Evolutionary conservation across 2,329 filamentous ascomycete species (phyloP), one percentile per base, ranked within the genome.

Genomic region (Penicillium griseofulvum): DNA sequence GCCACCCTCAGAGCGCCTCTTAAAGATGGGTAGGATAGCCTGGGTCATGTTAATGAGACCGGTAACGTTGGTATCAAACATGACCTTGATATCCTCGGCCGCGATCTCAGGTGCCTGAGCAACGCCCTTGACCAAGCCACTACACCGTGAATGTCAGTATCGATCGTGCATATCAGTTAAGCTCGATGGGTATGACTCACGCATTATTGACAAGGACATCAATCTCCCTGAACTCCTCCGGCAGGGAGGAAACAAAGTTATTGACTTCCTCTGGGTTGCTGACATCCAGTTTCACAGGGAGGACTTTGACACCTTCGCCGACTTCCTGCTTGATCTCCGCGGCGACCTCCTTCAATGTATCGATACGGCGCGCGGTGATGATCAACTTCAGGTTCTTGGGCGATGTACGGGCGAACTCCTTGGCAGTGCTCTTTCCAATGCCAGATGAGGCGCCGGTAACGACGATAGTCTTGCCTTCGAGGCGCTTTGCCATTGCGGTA

Each of bases 41-140:
- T 99, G 94, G 0, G 94, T 97, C 88, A 97, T 90, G 80, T 93
- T 90, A 79, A 99, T 94, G 33, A 99, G 81, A 28, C 94, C 94
- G 2, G 89, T 94, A 49, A 97, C 92, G 72, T 99, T 99, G 55
- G 94, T 97, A 44, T 83, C 78, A 71, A 97, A 90, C 91, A 97
- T 97, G 72, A 87, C 69, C 66, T 88, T 81, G 66, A 97, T 88
- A 76, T 99, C 93, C 55, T 87, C 86, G 67, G 89, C 82, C 16
- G 81, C 82, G 70, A 99, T 97, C 38, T 90, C 83, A 17, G 92
- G 92, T 1, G 91, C 91, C 70, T 88, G 86, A 47, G 90, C 93
- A 12, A 96, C 84, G 61, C 91, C 92, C 74, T 89, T 93, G 58
- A 96, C 93, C 19, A 97, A 83, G 39, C 93, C 93, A 45, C 90